Evolutionary conservation across 331 rosid genomes (phyloP), one percentile per base, ranked within the genome.

Genomic region (Dryas integrifolia): DNA sequence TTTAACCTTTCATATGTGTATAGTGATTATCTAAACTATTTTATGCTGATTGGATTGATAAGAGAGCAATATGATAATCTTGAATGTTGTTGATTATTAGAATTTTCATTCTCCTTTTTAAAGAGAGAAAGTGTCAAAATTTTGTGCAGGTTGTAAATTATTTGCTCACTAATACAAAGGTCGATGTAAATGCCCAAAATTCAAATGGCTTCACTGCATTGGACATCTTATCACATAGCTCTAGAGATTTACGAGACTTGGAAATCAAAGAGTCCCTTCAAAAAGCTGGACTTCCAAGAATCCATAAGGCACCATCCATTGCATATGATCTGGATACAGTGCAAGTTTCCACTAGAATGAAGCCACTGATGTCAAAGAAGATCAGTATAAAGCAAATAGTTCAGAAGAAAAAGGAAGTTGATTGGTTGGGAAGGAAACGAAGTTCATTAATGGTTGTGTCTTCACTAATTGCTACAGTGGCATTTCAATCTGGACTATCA

Each of bases 341-440:
- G 5, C 60, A 21, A 66, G 50, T 43, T 12, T 41, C 78, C 58
- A 5, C 73, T 51, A 30, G 24, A 47, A 47, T 30, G 43, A 50
- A 72, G 45, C 75, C 75, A 3, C 73, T 30, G 44, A 49, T 75
- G 40, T 79, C n/a, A 14, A 75, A 79, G 65, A 69, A 60, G 30
- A 72, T 1, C 45, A 61, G 78, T 35, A 9, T 43, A 26, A 65
- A 73, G 65, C 72, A 72, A 40, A 58, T 71, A 59, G 70, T 72
- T 8, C 46, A 61, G 40, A 67, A 70, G 58, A 24, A 50, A 40
- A 51, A 67, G 39, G 58, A 67, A 16, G 15, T 73, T 1, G 75
- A 76, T 47, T 81, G 81, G 84, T 62, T 81, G 48, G 66, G 70
- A 3, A 76, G 84, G 59, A 81, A 76, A 58, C 74, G 81, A 49